A percentile compares a stretch with the other conserved stretches of the same genome.
Conservation (phyloP, 2,329 filamentous ascomycete species). For the Endothia cerciana region DNA sequence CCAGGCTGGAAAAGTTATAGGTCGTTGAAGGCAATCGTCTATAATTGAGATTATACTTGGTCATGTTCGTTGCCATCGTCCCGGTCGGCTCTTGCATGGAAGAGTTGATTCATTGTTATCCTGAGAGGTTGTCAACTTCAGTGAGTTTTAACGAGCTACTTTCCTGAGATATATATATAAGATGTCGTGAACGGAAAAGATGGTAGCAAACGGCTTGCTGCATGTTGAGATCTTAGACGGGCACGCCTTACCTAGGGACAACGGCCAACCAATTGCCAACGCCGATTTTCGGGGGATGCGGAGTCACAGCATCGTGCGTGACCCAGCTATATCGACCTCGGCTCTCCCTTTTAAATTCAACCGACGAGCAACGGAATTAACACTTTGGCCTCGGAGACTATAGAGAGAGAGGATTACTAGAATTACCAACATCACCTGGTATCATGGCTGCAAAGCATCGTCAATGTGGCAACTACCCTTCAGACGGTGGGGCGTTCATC, state of each 20-base stretch:
- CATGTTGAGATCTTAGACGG: not conserved
- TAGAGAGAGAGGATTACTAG: not conserved
- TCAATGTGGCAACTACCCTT: constrained; percentile 26
- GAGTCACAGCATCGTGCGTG: not conserved
- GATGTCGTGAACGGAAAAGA: no score
- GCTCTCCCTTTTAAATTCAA: not conserved
- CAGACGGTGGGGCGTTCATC: constrained; percentile 30
- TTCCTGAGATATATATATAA: no score
- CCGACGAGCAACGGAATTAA: not conserved
- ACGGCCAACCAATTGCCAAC: not conserved
- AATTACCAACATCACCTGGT: not conserved
- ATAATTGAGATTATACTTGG: no score
- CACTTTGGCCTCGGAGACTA: not conserved
- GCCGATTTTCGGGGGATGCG: not conserved
- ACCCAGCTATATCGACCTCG: not conserved
- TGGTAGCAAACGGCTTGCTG: not conserved
- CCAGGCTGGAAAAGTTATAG: no score
- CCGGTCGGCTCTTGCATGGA: no score
- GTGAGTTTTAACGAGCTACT: no score
- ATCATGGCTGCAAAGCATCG: not conserved
- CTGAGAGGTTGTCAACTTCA: no score
- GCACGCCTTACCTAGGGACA: no score
- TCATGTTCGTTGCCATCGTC: not conserved
- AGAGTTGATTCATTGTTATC: no score
- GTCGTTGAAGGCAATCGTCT: no score